A percentile compares a stretch with the other conserved stretches of the same genome.
These are phyloP conservation scores for Nevesoporus exiguus DNA, from an alignment of 768 basidiomycete species.

Conservation along the genomic window DNA sequence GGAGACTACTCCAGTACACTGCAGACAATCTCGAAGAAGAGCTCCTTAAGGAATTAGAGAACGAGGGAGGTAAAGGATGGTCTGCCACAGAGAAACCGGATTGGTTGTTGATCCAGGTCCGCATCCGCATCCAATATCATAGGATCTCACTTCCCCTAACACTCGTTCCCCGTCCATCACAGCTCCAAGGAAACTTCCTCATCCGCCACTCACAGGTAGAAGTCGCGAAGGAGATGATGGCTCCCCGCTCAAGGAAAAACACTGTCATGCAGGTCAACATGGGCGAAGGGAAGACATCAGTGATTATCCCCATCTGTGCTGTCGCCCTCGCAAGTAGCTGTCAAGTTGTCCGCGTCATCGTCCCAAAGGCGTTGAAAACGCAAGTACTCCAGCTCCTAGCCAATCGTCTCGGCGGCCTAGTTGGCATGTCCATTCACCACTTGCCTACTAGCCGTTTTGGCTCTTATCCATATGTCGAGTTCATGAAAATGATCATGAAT, in stretches of 20 bases:
- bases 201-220: too few species aligned
- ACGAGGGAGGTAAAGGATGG: not conserved
- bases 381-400: not conserved
- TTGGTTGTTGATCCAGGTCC: too few species aligned
- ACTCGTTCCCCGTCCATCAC: not conserved
- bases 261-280: not conserved
- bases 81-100: too few species aligned
- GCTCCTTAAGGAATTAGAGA: not conserved
- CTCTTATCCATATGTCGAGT: too few species aligned
- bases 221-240: not conserved
- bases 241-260: not conserved
- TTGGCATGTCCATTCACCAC: not conserved
- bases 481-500: not conserved
- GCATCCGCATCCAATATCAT: too few species aligned
- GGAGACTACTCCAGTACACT: not conserved
- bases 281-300: too few species aligned
- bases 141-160: too few species aligned
- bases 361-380: not conserved
- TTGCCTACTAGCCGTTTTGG: too few species aligned
- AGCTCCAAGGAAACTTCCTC: not conserved
- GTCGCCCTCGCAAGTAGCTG: too few species aligned
- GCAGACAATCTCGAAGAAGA: not conserved
- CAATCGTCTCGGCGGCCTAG: not conserved
- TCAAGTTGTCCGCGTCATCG: not conserved
- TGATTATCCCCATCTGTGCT: too few species aligned